Conservation (phyloP, 2,329 filamentous ascomycete species). For the Dactylellina drechsleri region DNA sequence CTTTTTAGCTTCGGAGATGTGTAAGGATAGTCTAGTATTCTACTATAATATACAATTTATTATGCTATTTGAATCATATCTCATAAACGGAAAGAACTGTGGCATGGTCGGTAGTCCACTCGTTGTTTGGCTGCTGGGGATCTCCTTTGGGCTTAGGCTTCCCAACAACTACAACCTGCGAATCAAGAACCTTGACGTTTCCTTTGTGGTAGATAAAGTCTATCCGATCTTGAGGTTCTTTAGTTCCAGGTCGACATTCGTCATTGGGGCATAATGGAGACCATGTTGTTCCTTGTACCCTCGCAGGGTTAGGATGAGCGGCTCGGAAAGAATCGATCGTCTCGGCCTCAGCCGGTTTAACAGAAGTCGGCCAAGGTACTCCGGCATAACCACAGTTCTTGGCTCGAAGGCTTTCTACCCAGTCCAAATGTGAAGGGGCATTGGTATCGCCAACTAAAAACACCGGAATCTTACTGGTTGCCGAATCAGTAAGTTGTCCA, state of each 20-base stretch:
- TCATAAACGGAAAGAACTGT: constrained; percentile 30
- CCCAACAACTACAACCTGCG: constrained; percentile 60
- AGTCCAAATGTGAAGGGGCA: constrained; percentile 64
- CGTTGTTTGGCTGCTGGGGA: constrained; percentile 60
- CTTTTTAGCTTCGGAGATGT: too few relatives aligned
- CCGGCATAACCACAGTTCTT: constrained; percentile 61
- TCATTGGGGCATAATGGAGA: constrained; percentile 62
- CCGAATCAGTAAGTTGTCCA: constrained; percentile 59
- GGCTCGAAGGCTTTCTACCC: constrained; percentile 60
- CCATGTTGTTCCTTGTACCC: constrained; percentile 62
- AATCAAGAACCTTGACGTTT: constrained; percentile 59
- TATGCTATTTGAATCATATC: not conserved
- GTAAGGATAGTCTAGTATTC: too few relatives aligned
- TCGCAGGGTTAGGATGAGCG: constrained; percentile 61
- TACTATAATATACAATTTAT: too few relatives aligned
- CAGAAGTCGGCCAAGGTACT: constrained; percentile 63
- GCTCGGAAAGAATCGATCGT: constrained; percentile 63
- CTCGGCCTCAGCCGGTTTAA: constrained; percentile 60
- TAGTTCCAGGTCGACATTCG: constrained; percentile 50
- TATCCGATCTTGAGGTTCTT: constrained; percentile 63
- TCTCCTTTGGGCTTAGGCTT: constrained; percentile 58
- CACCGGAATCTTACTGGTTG: constrained; percentile 60
- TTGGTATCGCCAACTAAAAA: constrained; percentile 64
- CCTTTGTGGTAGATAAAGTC: constrained; percentile 64
- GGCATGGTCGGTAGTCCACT: constrained; percentile 63